Conservation (phyloP, 106 monocot genomes). For the Dendrobium nobile region DNA sequence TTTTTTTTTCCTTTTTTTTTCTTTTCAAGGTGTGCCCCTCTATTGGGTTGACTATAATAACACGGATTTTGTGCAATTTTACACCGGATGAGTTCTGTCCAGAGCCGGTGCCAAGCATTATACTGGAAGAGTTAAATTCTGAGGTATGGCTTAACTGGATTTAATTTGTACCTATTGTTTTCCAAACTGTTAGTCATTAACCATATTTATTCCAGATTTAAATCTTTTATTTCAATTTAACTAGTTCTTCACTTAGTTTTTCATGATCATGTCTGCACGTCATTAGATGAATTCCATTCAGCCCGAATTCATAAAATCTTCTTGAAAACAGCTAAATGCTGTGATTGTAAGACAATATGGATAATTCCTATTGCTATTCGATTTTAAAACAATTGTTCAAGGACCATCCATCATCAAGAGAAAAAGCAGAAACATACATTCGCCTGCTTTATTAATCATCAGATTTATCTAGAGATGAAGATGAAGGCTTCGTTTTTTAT, state of each 20-base stretch:
- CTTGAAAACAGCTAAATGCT: too few species aligned
- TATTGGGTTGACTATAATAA: conserved; percentile 54
- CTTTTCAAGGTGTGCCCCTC: conserved; percentile 57
- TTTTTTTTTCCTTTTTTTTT: too few species aligned
- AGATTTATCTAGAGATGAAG: too few species aligned
- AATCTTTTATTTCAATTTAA: not conserved
- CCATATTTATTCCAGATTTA: not conserved
- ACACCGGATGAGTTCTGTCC: conserved; percentile 90
- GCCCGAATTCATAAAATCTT: too few species aligned
- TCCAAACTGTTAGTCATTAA: not conserved
- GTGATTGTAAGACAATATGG: too few species aligned
- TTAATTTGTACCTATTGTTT: not conserved
- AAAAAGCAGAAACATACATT: too few species aligned
- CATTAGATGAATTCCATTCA: too few species aligned
- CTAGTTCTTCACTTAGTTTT: not conserved
- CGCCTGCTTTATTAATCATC: not conserved
- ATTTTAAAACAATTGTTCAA: too few species aligned
- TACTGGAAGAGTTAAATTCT: conserved; percentile 64
- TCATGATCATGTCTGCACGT: not conserved
- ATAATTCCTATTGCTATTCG: too few species aligned
- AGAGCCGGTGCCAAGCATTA: conserved; percentile 63
- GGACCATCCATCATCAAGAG: not conserved
- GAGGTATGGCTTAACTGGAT: conserved; percentile 37
- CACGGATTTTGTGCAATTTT: conserved; percentile 71
- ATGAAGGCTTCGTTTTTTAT: too few species aligned